Evolutionary conservation across 164 flowering plant species (phyloP), one percentile per base, ranked within the genome.

Genomic region (Liriodendron chinense): DNA sequence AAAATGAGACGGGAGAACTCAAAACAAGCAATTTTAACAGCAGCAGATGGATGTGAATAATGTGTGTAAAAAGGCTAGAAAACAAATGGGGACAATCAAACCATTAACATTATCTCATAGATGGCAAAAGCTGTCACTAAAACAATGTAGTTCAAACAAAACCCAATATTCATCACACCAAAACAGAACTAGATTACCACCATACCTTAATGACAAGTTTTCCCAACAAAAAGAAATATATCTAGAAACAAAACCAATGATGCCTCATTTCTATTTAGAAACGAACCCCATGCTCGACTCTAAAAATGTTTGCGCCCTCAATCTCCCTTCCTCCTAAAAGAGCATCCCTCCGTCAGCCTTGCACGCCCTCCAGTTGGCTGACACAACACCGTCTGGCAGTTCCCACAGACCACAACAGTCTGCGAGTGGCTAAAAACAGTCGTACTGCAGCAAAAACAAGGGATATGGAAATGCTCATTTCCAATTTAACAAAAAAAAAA

Each of bases 351-450:
- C 9, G 78, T 75, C 24, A 75, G 73, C 14, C 78, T 25, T 1
- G 78, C 78, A 18, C 72, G 72, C 68, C 78, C 78, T 10, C 78
- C 78, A 26, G 78, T 75, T 3, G 78, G 78, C 73, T 75, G 78
- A 66, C 78, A 75, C 56, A 75, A 69, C 9, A 75, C 73, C 16
- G 78, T 75, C 24, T 69, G 72, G 73, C 78, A 75, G 21, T 75
- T 75, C 16, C 78, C 78, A 57, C 78, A 75, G 16, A 69, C 68
- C 68, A 75, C 78, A 25, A 75, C 78, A 9, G 78, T 75, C 63
- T 75, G 78, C 1, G 78, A 75, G n/a, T 75, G 78, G 65, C 78
- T 75, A 47, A 75, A 75, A 10, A 75, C 78, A 43, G 73, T 69
- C 9, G 68, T 69, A 24, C 78, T 75, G 78, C 73, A 69, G 1